These are phyloP conservation scores for Chytridiales sp. DNA, from an alignment of 371 early-diverging fungal species.

Conservation along the genomic window DNA sequence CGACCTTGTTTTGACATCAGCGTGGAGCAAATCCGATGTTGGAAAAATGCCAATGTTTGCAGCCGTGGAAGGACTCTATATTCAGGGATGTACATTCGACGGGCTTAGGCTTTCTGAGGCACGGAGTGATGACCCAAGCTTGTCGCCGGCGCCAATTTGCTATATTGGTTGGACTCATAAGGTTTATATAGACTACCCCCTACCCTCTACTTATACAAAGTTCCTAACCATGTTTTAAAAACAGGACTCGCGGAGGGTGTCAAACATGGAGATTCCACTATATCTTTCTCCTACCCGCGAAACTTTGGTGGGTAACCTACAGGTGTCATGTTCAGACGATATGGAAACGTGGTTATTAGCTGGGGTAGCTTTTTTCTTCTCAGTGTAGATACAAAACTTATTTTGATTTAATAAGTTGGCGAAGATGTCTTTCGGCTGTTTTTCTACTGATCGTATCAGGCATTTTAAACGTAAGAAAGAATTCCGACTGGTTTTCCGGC, in stretches of 20 bases:
- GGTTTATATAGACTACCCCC: conserved; percentile 9
- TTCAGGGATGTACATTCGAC: conserved; percentile 53
- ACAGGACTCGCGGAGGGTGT: conserved; percentile 3
- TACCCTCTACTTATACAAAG: not conserved
- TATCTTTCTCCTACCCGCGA: conserved; percentile 40
- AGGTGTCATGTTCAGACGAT: conserved; percentile 36
- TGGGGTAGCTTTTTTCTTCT: conserved; percentile 46
- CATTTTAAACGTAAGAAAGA: too few relatives aligned
- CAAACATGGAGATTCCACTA: conserved; percentile 37
- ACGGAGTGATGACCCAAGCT: conserved; percentile 39
- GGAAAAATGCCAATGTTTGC: conserved; percentile 17
- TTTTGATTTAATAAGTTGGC: too few relatives aligned
- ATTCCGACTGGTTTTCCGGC: too few relatives aligned
- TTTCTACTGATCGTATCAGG: too few relatives aligned
- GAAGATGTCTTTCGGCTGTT: too few relatives aligned
- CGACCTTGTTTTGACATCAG: conserved; percentile 35
- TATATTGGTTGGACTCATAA: conserved; percentile 47
- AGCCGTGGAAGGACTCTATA: conserved; percentile 38
- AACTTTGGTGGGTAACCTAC: conserved; percentile 31
- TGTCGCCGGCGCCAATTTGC: conserved; percentile 35
- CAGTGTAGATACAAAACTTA: too few relatives aligned
- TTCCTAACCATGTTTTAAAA: conserved; percentile 1
- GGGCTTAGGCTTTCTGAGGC: conserved; percentile 39
- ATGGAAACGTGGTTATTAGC: conserved; percentile 42
- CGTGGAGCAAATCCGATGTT: conserved; percentile 31